Percentiles rank a stretch among this genome's conserved stretches.
Conservation (phyloP, 768 basidiomycete species). For the Pleurotus citrinopileatus region DNA sequence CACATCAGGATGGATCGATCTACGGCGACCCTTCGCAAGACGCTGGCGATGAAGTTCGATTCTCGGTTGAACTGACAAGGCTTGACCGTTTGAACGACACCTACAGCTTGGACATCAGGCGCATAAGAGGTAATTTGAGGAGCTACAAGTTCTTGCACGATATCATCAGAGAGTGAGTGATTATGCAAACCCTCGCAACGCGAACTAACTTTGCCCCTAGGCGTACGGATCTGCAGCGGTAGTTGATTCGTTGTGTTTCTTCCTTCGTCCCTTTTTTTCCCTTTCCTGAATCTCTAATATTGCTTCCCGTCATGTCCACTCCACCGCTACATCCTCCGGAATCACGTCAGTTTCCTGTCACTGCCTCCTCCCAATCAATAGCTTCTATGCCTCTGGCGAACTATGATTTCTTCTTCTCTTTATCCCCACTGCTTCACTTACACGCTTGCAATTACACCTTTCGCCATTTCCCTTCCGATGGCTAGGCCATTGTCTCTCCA, state of each 20-base stretch:
- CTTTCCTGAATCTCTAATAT: background rate
- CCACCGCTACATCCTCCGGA: background rate
- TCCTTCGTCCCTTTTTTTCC: background rate
- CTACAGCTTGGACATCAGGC: constrained; percentile 87
- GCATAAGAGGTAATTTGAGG: constrained; percentile 89
- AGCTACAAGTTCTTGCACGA: constrained; percentile 94
- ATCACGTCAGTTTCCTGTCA: background rate
- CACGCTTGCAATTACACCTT: background rate
- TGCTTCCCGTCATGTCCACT: background rate
- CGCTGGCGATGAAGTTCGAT: constrained; percentile 91
- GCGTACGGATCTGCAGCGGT: constrained; percentile 43
- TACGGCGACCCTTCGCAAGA: constrained; percentile 26
- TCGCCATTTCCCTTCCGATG: background rate
- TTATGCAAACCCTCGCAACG: constrained; percentile 1
- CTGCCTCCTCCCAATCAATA: background rate
- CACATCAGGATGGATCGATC: constrained; percentile 26
- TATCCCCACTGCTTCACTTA: background rate
- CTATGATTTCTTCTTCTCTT: background rate
- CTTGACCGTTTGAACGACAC: constrained; percentile 88
- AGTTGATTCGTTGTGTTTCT: constrained; percentile 9
- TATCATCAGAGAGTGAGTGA: constrained; percentile 76
- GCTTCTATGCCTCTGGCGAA: background rate
- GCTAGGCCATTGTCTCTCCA: too few species aligned
- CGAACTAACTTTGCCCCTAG: constrained; percentile 23
- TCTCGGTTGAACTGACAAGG: constrained; percentile 91